Evolutionary conservation across 306 rosid genomes (phyloP).

Genomic region (Cicer chorassanicum): DNA sequence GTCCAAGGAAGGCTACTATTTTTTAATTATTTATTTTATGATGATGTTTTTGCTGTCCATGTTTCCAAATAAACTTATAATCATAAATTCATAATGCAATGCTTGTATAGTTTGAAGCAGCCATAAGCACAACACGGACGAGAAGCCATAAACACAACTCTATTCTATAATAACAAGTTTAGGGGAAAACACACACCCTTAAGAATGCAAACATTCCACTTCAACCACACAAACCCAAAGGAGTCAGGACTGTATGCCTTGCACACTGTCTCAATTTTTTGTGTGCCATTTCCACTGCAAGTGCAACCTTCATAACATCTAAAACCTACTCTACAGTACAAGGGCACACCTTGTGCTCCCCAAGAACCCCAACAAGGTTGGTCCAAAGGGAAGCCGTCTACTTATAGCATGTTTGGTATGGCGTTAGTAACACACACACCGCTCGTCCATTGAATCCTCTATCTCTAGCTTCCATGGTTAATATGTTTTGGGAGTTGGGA

Average conservation of each 20-base stretch:
- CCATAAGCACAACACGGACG: conserved; percentile 1
- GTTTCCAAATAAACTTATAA: conserved; percentile 21
- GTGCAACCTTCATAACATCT: not conserved
- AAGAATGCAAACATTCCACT: not conserved
- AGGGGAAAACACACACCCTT: conserved; percentile 17
- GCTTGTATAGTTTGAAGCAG: conserved; percentile 35
- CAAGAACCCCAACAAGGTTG: not conserved
- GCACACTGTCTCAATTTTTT: not conserved
- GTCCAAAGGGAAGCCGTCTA: not conserved
- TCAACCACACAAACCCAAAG: not conserved
- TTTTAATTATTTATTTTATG: not conserved
- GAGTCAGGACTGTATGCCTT: not conserved
- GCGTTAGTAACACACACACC: no score
- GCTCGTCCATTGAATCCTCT: no score
- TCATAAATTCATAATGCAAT: conserved; percentile 3
- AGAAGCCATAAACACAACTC: conserved; percentile 19
- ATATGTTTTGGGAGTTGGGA: no score
- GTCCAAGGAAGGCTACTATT: conserved; percentile 23
- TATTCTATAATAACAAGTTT: conserved; percentile 2
- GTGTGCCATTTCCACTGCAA: not conserved
- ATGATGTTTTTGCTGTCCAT: conserved; percentile 14
- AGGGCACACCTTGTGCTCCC: not conserved
- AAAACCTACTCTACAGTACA: not conserved
- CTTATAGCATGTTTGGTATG: not conserved
- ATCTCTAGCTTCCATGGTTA: no score